phyloP scores from a whole-genome alignment of 75 land plant genomes.

The Pseudotsuga menziesii region DNA sequence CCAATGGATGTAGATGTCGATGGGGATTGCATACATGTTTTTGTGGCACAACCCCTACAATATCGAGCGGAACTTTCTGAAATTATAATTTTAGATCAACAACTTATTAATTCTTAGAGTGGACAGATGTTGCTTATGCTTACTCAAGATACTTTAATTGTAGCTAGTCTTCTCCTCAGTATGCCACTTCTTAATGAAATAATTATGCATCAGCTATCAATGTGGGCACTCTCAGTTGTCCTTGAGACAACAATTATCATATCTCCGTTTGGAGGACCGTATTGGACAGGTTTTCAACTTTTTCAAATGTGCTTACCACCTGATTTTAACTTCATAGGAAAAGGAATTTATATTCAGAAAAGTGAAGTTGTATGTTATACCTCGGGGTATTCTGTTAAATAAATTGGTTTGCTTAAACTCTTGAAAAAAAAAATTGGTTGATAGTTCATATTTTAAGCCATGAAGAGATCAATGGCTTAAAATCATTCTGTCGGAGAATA shows the following conservation, averaged over 20 bases:
- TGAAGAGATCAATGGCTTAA: no score
- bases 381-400: no score
- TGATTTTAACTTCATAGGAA: slow-evolving; percentile 21
- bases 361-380: slow-evolving; percentile 65
- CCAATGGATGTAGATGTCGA: slow-evolving; percentile 92
- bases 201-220: slow-evolving; percentile 57
- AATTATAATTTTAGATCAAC: slow-evolving; percentile 70
- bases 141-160: slow-evolving; percentile 37
- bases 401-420: no score
- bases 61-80: slow-evolving; percentile 77
- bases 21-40: slow-evolving; percentile 85
- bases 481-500: no score
- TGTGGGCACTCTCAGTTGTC: slow-evolving; percentile 30
- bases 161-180: slow-evolving; percentile 24
- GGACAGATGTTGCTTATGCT: slow-evolving; percentile 59
- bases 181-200: slow-evolving; percentile 32
- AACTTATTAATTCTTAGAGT: slow-evolving; percentile 60
- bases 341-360: slow-evolving; percentile 35
- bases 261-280: slow-evolving; percentile 31
- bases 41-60: slow-evolving; percentile 75
- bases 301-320: slow-evolving; percentile 54
- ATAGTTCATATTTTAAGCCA: no score
- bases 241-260: slow-evolving; percentile 59
- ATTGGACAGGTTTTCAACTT: slow-evolving; percentile 70
- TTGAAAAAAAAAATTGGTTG: no score